Conservation (phyloP, 345 rosid species). For the Aquilaria sinensis region DNA sequence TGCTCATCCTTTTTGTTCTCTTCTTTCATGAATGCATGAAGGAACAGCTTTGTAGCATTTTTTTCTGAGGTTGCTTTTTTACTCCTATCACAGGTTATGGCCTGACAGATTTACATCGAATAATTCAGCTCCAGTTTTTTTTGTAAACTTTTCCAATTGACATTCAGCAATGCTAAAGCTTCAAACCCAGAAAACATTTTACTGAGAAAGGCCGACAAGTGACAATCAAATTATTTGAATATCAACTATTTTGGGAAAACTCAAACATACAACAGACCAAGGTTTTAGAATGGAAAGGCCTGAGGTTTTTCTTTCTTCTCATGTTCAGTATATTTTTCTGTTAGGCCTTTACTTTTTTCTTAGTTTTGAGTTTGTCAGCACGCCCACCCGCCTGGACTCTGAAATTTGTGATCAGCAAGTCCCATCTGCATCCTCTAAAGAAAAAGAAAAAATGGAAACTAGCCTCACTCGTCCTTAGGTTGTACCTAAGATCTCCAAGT, state of each 20-base stretch:
- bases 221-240: not conserved
- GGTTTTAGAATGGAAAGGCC: too few relatives aligned
- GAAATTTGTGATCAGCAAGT: too few relatives aligned
- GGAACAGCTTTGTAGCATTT: not conserved
- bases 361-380: too few relatives aligned
- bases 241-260: not conserved
- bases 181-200: not conserved
- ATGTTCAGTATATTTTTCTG: too few relatives aligned
- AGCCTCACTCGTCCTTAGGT: too few relatives aligned
- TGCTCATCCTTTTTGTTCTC: not conserved
- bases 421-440: too few relatives aligned
- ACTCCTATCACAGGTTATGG: not conserved
- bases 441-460: too few relatives aligned
- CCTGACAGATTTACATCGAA: constrained; percentile 2
- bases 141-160: constrained; percentile 2
- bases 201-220: not conserved
- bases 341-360: too few relatives aligned
- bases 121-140: not conserved
- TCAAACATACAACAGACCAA: not conserved
- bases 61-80: constrained; percentile 4
- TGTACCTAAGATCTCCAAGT: too few relatives aligned
- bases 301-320: too few relatives aligned
- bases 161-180: not conserved
- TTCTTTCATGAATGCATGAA: not conserved
- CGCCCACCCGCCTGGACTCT: too few relatives aligned